These are phyloP conservation scores for Rauvolfia tetraphylla DNA, from an alignment of 257 asterid genomes.

Conservation along the genomic window DNA sequence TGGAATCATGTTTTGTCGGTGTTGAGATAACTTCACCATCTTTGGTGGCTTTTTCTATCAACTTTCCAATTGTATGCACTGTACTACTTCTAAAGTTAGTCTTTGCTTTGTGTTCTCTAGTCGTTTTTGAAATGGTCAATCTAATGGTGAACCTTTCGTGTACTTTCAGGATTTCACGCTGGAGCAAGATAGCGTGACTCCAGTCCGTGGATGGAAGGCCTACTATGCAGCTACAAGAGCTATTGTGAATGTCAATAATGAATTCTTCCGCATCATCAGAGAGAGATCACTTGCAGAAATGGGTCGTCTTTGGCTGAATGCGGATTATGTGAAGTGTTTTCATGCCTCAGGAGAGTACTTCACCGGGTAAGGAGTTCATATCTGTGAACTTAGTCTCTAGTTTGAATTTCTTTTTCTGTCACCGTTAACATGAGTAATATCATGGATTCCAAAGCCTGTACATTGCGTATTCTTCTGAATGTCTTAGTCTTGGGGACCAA, in stretches of 20 bases:
- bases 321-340: conserved; percentile 89
- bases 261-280: conserved; percentile 58
- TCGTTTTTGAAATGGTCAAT: not conserved
- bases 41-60: not conserved
- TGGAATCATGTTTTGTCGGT: not conserved
- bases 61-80: not conserved
- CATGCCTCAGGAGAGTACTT: conserved; percentile 80
- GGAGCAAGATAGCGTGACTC: conserved; percentile 76
- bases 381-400: not conserved
- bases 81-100: not conserved
- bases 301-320: conserved; percentile 90
- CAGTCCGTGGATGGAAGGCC: conserved; percentile 93
- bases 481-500: too few relatives aligned
- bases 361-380: conserved; percentile 59
- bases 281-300: conserved; percentile 72
- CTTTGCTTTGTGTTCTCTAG: not conserved
- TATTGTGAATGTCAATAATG: conserved; percentile 59
- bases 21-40: not conserved
- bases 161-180: conserved; percentile 71
- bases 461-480: not conserved
- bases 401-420: not conserved
- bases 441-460: not conserved
- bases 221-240: conserved; percentile 95
- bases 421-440: not conserved
- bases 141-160: conserved; percentile 3